Conservation (phyloP, 441 rosid genomes). For the Adansonia madagascariensis region DNA sequence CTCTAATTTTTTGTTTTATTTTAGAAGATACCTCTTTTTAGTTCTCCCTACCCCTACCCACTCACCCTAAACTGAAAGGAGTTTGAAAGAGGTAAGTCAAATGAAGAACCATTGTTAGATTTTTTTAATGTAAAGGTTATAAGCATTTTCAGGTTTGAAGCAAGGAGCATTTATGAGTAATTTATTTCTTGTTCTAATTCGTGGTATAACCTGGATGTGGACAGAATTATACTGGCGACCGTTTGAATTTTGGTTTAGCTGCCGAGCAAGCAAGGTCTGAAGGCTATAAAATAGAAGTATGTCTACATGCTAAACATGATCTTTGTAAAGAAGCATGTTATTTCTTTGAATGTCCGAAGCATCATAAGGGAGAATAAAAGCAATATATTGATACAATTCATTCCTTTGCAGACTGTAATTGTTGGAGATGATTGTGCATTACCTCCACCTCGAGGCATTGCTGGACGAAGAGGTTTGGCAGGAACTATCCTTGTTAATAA, state of each 20-base stretch:
- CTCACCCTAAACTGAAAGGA: neutral
- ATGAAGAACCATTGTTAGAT: neutral
- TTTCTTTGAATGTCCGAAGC: constrained; percentile 15
- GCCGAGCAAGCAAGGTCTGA: constrained; percentile 99
- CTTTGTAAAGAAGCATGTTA: neutral
- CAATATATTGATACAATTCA: constrained; percentile 13
- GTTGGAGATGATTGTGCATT: constrained; percentile 99
- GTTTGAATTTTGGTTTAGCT: constrained; percentile 95
- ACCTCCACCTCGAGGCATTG: constrained; percentile 91
- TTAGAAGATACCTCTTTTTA: neutral
- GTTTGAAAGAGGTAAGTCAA: neutral
- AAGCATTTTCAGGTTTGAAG: constrained; percentile 2
- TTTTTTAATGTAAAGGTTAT: constrained; percentile 7
- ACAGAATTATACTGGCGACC: constrained; percentile 97
- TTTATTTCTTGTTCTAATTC: constrained; percentile 24
- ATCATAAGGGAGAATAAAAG: constrained; percentile 26
- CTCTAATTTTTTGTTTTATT: neutral
- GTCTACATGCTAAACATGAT: constrained; percentile 20
- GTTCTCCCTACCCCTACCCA: neutral
- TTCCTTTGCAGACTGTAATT: constrained; percentile 70
- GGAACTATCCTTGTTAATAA: constrained; percentile 92
- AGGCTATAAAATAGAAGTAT: constrained; percentile 92
- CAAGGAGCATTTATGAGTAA: neutral
- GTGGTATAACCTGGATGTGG: constrained; percentile 34
- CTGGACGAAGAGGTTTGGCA: constrained; percentile 95